Base-by-base conservation (phyloP, 371 early-diverging fungal species). In the Mucor mucedo region DNA sequence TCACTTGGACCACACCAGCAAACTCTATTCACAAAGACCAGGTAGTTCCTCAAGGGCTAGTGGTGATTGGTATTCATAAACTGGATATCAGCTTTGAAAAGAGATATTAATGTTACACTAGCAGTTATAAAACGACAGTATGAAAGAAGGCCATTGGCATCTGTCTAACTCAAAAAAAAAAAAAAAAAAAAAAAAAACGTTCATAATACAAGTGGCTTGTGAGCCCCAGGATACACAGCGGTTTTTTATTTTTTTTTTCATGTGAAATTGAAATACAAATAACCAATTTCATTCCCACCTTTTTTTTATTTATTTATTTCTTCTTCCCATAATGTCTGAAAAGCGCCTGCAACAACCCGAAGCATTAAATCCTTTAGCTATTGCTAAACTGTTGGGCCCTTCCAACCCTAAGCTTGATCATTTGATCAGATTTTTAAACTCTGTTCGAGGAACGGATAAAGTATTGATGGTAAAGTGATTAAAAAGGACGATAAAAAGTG, bases 401-500 rank as follows among this genome's bases (percentile, higher is more conserved):
- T 74, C 78, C 2, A 84, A 68, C 21, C 89, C 90, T 10, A 84
- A 73, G 16, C 77, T 93, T 16, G 91, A 91, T 68, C 90, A 86
- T 41, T 69, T 91, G n/a, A 77, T 91, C 27, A 87, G 90, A 27
- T 92, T 91, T 64, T 72, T 92, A 49, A 85, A 83, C 67, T 81
- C 88, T 50, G 89, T 87, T 48, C 84, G 93, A 50, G 96, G 98
- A 30, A 94, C 94, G 16, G 98, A 97, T 83, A 97, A 97, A 83
- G 89, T 91, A 30, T 80, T 95, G 63, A 96, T 96, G 98, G 93
- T 95, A 86, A 78, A 16, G 49, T 45, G 4, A 57, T 49, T 21
- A 52, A 30, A 44, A 39, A 55, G 59, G 27, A 33, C 33, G 39
- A 52, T 6, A 41, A 6, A 56, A 27, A 58, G 28, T 5, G 44